Conservation (phyloP, 148 eudicot species). For the Rhododendron ovatum region DNA sequence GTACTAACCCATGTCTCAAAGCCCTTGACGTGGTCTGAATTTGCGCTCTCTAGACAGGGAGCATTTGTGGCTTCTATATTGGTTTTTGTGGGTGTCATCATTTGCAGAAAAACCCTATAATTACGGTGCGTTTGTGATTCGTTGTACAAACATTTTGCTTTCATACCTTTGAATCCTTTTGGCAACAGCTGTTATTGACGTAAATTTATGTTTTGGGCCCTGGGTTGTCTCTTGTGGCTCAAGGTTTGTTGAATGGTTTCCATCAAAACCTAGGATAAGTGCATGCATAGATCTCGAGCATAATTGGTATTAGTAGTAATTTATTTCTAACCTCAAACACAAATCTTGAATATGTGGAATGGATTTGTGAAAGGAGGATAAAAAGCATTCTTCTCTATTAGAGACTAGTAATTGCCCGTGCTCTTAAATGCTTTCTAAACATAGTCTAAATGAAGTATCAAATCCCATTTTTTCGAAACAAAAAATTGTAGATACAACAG, state of each 20-base stretch:
- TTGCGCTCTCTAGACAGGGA: slow-evolving; percentile 73
- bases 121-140: background rate
- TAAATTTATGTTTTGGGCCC: background rate
- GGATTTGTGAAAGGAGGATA: background rate
- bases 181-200: background rate
- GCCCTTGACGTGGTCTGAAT: slow-evolving; percentile 87
- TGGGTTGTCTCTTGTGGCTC: background rate
- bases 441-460: too few species aligned
- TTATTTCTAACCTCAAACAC: background rate
- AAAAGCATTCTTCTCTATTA: background rate
- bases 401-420: too few species aligned
- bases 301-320: background rate
- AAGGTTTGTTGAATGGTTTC: background rate
- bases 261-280: background rate
- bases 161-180: background rate
- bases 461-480: too few species aligned
- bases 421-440: too few species aligned
- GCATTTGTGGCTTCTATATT: slow-evolving; percentile 54
- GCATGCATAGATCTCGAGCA: background rate
- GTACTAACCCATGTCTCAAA: slow-evolving; percentile 47
- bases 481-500: too few species aligned
- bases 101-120: slow-evolving; percentile 24
- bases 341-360: background rate
- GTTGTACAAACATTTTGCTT: background rate
- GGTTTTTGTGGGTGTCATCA: slow-evolving; percentile 42